A percentile compares a stretch with the other conserved stretches of the same genome.
These are phyloP conservation scores for Cladosporium sp. DNA, from an alignment of 2,329 filamentous ascomycete species.

Conservation along the genomic window DNA sequence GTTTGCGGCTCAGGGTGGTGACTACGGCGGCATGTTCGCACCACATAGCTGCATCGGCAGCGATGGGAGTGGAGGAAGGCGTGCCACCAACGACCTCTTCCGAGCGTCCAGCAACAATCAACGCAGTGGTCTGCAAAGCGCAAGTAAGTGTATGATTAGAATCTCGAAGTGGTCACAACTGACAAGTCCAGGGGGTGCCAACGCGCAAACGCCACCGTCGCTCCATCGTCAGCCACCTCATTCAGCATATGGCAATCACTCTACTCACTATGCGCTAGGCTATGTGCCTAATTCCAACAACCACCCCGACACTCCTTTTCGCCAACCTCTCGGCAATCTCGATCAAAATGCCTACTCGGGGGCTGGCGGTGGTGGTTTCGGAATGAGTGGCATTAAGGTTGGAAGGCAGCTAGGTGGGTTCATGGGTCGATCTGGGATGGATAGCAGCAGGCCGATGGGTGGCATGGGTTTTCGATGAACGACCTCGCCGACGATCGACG, in stretches of 20 bases:
- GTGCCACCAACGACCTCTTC: background rate
- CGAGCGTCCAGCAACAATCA: constrained; percentile 14
- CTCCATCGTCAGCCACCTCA: background rate
- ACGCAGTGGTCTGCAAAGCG: constrained; percentile 15
- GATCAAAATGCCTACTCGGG: constrained; percentile 26
- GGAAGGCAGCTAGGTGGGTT: constrained; percentile 23
- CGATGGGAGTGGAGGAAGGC: constrained; percentile 20
- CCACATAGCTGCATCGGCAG: constrained; percentile 16
- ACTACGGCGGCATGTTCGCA: background rate
- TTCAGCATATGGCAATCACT: background rate
- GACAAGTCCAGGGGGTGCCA: background rate
- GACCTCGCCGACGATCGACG: too few relatives aligned
- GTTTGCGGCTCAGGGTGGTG: constrained; percentile 36
- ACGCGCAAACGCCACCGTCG: background rate
- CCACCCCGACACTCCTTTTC: constrained; percentile 24
- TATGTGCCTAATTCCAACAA: background rate
- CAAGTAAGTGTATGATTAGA: constrained; percentile 15
- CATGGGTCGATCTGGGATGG: constrained; percentile 1
- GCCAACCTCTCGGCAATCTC: constrained; percentile 30
- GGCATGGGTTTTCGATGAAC: constrained; percentile 7
- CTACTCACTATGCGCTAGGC: background rate
- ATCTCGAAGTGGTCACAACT: background rate
- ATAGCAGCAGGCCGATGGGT: constrained; percentile 2
- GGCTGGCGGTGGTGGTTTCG: constrained; percentile 27
- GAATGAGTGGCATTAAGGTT: constrained; percentile 28